These are phyloP conservation scores for Noccaea bulbosa DNA, from an alignment of 345 rosid genomes.

Conservation along the genomic window DNA sequence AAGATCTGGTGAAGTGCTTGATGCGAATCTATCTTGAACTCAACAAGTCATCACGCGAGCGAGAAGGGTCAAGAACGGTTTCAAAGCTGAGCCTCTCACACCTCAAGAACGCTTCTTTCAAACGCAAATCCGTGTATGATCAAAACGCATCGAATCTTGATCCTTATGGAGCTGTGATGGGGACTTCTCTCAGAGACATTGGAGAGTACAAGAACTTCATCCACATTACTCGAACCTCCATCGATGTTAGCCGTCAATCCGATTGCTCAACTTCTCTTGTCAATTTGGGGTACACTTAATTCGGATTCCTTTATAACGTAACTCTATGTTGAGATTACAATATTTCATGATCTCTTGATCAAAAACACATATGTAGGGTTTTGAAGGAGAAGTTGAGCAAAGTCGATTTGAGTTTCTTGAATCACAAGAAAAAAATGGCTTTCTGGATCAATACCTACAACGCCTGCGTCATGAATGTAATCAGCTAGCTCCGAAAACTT, in stretches of 20 bases:
- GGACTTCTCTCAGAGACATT: slow-evolving; percentile 65
- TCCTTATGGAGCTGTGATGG: slow-evolving; percentile 72
- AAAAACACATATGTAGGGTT: slow-evolving; percentile 49
- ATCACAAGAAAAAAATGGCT: slow-evolving; percentile 91
- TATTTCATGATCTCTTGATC: slow-evolving; percentile 1
- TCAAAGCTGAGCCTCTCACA: slow-evolving; percentile 57
- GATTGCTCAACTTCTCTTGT: slow-evolving; percentile 52
- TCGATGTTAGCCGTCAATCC: slow-evolving; percentile 57
- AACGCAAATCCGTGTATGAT: slow-evolving; percentile 47
- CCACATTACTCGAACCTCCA: slow-evolving; percentile 65
- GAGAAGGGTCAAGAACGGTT: slow-evolving; percentile 52
- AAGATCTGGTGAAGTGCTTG: slow-evolving; percentile 69
- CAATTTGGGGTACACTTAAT: slow-evolving; percentile 36
- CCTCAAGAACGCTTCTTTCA: slow-evolving; percentile 43
- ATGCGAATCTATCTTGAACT: slow-evolving; percentile 71
- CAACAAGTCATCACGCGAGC: slow-evolving; percentile 49
- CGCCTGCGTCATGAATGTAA: slow-evolving; percentile 94
- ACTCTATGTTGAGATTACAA: not conserved
- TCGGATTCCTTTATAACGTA: not conserved
- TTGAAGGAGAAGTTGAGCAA: slow-evolving; percentile 62
- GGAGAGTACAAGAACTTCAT: slow-evolving; percentile 85
- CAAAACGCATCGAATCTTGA: slow-evolving; percentile 62
- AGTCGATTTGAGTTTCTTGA: slow-evolving; percentile 73
- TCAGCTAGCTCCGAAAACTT: slow-evolving; percentile 45
- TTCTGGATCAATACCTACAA: slow-evolving; percentile 95